These are phyloP conservation scores for Funneliformis geosporum DNA, from an alignment of 192 early-diverging fungal genomes.

Conservation along the genomic window DNA sequence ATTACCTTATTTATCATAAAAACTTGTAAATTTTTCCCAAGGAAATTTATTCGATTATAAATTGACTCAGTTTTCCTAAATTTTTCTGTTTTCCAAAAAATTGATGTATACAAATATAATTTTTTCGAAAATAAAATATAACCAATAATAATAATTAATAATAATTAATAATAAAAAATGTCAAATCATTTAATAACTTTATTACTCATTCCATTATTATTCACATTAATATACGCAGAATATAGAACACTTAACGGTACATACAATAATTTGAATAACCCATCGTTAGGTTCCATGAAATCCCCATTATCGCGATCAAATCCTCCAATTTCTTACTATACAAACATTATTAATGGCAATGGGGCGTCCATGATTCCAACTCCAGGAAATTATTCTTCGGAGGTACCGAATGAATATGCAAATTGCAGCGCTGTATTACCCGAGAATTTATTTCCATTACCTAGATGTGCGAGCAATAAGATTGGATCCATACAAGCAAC, in stretches of 20 bases:
- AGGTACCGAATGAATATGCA: not conserved
- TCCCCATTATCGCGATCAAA: not conserved
- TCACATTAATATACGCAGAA: not conserved
- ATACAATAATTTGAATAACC: not conserved
- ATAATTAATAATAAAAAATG: not conserved
- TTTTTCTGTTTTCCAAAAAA: too few relatives aligned
- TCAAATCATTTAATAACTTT: not conserved
- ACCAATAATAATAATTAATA: not conserved
- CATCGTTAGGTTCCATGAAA: not conserved
- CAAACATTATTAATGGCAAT: not conserved
- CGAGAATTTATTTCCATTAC: not conserved
- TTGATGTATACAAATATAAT: too few relatives aligned
- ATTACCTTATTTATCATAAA: too few relatives aligned
- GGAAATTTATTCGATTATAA: too few relatives aligned
- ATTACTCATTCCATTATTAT: not conserved
- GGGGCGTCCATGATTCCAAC: not conserved
- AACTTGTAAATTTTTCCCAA: too few relatives aligned
- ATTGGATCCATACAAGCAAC: not conserved
- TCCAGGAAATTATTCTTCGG: slow-evolving; percentile 7
- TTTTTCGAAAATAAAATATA: too few relatives aligned
- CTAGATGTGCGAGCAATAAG: not conserved
- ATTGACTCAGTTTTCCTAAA: too few relatives aligned
- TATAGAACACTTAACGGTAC: not conserved
- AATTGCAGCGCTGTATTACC: not conserved
- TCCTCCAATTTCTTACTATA: not conserved